Percentiles rank a stretch among this genome's conserved stretches.
These are phyloP conservation scores for Tetrahymena thermophila DNA, from an alignment of 73 alveolate genomes.

Conservation along the genomic window DNA sequence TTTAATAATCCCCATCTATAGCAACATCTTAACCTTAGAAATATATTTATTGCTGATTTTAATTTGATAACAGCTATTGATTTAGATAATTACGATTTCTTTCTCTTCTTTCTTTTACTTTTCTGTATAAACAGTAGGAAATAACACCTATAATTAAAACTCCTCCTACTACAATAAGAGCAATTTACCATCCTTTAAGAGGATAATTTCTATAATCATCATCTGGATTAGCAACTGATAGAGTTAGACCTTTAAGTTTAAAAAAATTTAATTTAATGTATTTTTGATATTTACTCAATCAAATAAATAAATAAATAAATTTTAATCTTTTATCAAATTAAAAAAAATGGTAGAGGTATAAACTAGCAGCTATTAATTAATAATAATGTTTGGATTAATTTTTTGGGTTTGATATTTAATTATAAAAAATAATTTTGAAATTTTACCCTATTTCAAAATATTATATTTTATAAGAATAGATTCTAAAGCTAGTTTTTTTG, in stretches of 20 bases:
- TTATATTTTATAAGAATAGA: no score
- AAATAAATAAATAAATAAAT: no score
- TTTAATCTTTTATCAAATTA: no score
- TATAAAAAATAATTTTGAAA: no score
- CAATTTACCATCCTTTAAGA: neutral
- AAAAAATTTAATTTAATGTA: neutral
- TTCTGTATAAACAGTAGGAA: neutral
- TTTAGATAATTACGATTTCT: neutral
- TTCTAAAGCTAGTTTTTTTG: no score
- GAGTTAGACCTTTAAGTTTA: neutral
- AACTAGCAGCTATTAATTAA: no score
- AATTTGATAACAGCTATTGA: neutral
- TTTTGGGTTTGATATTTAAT: no score
- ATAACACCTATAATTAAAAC: neutral
- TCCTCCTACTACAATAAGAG: neutral
- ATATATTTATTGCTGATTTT: neutral
- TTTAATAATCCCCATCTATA: neutral
- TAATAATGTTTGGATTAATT: no score
- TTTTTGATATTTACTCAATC: no score
- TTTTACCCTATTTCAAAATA: no score
- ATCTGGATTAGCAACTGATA: neutral
- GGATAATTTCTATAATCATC: neutral
- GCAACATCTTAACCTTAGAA: neutral
- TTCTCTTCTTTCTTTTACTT: neutral
- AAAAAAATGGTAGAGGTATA: no score